phyloP scores from a whole-genome alignment of 768 basidiomycete species.

The Phanerochaete sordida region DNA sequence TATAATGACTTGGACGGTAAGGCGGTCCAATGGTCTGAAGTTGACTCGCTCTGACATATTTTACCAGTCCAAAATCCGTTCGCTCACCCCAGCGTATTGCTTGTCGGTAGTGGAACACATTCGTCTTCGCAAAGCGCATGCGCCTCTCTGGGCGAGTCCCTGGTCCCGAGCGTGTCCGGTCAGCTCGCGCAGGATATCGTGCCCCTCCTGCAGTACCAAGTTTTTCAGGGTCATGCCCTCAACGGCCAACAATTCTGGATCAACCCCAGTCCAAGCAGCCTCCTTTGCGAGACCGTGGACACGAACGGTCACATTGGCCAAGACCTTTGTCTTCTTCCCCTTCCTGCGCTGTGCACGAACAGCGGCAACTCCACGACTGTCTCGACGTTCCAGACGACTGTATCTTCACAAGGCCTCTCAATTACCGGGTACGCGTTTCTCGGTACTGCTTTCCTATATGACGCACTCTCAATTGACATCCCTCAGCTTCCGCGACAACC shows the following conservation, averaged over 20 bases:
- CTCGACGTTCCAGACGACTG: conserved; percentile 15
- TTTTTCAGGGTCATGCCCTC: conserved; percentile 14
- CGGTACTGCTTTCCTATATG: background rate
- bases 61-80: conserved; percentile 16
- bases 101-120: conserved; percentile 13
- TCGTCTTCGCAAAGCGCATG: conserved; percentile 16
- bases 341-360: conserved; percentile 25
- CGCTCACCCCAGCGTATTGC: conserved; percentile 17
- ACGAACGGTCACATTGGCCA: conserved; percentile 17
- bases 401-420: conserved; percentile 17
- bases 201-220: conserved; percentile 21
- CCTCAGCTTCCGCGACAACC: conserved; percentile 40
- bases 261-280: conserved; percentile 7
- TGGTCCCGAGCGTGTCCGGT: conserved; percentile 19
- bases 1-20: conserved; percentile 24
- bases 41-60: background rate
- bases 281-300: conserved; percentile 20
- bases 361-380: conserved; percentile 14
- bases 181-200: conserved; percentile 19
- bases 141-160: conserved; percentile 18
- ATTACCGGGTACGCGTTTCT: conserved; percentile 21
- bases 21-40: background rate
- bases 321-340: conserved; percentile 11
- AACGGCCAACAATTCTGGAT: conserved; percentile 20
- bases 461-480: background rate